Evolutionary conservation across 2,329 filamentous ascomycete species (phyloP).

Genomic region (Pezicula radicicola): DNA sequence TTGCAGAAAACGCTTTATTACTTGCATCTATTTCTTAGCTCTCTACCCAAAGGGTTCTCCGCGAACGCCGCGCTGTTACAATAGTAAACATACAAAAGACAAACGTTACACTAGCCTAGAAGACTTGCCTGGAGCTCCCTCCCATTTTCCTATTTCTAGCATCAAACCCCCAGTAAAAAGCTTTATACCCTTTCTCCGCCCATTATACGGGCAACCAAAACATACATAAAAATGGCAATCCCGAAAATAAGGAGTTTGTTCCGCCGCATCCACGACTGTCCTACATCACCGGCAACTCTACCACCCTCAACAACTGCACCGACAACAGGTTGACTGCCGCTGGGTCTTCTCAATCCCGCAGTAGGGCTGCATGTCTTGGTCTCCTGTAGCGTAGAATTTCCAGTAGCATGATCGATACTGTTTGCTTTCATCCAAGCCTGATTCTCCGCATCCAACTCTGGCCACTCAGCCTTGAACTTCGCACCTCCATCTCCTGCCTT

Average conservation of each 20-base stretch:
- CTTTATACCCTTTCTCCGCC: constrained; percentile 16
- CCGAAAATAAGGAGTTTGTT: constrained; percentile 76
- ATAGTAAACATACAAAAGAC: too few relatives aligned
- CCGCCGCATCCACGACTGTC: constrained; percentile 75
- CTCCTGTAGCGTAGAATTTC: constrained; percentile 57
- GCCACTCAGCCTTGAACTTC: constrained; percentile 88
- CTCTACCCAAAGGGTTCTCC: too few relatives aligned
- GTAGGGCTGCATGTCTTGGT: constrained; percentile 47
- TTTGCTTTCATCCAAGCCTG: constrained; percentile 87
- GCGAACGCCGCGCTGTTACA: too few relatives aligned
- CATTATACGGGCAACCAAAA: constrained; percentile 74
- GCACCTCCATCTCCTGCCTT: constrained; percentile 89
- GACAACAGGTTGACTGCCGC: constrained; percentile 48
- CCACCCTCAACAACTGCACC: constrained; percentile 74
- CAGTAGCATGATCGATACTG: constrained; percentile 74
- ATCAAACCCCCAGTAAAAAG: too few relatives aligned
- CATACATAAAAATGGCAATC: constrained; percentile 74
- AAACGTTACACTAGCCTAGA: too few relatives aligned
- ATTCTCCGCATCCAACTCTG: constrained; percentile 85
- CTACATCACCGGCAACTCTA: constrained; percentile 71
- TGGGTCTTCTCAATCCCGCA: constrained; percentile 61
- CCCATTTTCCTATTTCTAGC: too few relatives aligned
- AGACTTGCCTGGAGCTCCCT: too few relatives aligned
- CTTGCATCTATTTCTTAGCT: too few relatives aligned
- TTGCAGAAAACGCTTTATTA: too few relatives aligned